A percentile compares a stretch with the other conserved stretches of the same genome.
Conservation (phyloP, 208 protist species). For the Trypanosoma rangeli region DNA sequence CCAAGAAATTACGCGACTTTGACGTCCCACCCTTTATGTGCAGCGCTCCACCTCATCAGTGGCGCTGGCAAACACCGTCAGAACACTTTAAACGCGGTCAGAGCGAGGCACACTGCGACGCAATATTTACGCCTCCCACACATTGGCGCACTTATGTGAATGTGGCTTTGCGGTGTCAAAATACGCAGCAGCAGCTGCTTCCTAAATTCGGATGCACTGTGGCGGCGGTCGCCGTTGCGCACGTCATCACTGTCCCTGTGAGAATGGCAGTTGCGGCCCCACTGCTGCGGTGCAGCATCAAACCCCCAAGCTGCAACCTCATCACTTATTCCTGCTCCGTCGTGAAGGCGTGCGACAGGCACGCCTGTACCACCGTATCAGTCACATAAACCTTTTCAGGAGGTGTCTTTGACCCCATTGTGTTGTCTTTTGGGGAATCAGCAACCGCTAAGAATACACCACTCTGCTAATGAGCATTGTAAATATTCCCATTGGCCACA, state of each 20-base stretch:
- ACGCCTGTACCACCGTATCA: slow-evolving; percentile 60
- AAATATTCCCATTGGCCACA: too few relatives aligned
- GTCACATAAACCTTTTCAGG: slow-evolving; percentile 53
- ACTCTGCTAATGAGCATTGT: too few relatives aligned
- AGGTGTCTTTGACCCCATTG: slow-evolving; percentile 16
- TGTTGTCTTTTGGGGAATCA: too few relatives aligned
- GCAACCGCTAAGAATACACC: too few relatives aligned
- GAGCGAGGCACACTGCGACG: slow-evolving; percentile 67
- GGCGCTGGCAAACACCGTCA: slow-evolving; percentile 53
- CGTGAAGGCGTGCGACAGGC: slow-evolving; percentile 66
- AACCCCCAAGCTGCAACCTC: slow-evolving; percentile 65
- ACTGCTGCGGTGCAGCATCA: slow-evolving; percentile 24
- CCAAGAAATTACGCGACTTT: slow-evolving; percentile 78
- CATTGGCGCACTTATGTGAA: slow-evolving; percentile 42
- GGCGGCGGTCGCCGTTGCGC: background rate
- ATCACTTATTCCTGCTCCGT: slow-evolving; percentile 80
- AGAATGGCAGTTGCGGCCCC: background rate
- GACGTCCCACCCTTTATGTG: slow-evolving; percentile 23
- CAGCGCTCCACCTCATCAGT: slow-evolving; percentile 58
- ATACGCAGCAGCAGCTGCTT: background rate
- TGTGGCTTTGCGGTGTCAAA: background rate
- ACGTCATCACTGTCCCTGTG: background rate
- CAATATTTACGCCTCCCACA: slow-evolving; percentile 55
- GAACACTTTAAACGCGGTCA: slow-evolving; percentile 77
- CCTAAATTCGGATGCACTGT: too few relatives aligned